These are phyloP conservation scores for Papiliotrema fonsecae DNA, from an alignment of 1,284 basidiomycete species.

Conservation along the genomic window DNA sequence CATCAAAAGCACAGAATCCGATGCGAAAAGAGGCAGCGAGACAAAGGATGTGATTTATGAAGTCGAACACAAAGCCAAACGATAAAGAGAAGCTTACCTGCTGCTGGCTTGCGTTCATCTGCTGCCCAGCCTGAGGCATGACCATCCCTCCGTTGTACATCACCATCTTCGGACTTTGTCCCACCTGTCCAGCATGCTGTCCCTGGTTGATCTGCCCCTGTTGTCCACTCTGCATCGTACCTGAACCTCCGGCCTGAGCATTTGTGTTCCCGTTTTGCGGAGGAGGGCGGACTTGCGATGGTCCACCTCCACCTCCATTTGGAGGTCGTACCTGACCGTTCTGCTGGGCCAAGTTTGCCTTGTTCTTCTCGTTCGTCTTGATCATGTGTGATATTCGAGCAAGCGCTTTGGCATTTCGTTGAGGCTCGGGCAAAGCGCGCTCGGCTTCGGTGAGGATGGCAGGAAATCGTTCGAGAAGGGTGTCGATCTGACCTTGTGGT, in stretches of 20 bases:
- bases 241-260: background rate
- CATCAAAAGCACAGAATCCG: too few species aligned
- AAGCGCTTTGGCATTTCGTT: constrained; percentile 13
- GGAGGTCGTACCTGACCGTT: too few species aligned
- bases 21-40: background rate
- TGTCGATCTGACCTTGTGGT: constrained; percentile 2
- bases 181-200: background rate
- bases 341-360: too few species aligned
- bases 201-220: background rate
- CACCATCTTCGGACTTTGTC: constrained; percentile 5
- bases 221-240: constrained; percentile 4
- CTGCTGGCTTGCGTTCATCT: constrained; percentile 14
- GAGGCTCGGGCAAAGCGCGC: constrained; percentile 22
- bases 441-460: constrained; percentile 26
- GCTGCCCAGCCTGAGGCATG: constrained; percentile 7
- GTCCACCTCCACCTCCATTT: too few species aligned
- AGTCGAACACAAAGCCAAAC: background rate
- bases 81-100: constrained; percentile 7
- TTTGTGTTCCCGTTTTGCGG: too few species aligned
- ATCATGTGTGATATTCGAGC: constrained; percentile 14
- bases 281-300: too few species aligned
- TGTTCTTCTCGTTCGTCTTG: constrained; percentile 1
- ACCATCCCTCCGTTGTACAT: constrained; percentile 4
- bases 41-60: background rate
- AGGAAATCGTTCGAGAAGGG: constrained; percentile 13